These are phyloP conservation scores for Pachyrhizus erosus DNA, from an alignment of 306 rosid species.

Conservation along the genomic window DNA sequence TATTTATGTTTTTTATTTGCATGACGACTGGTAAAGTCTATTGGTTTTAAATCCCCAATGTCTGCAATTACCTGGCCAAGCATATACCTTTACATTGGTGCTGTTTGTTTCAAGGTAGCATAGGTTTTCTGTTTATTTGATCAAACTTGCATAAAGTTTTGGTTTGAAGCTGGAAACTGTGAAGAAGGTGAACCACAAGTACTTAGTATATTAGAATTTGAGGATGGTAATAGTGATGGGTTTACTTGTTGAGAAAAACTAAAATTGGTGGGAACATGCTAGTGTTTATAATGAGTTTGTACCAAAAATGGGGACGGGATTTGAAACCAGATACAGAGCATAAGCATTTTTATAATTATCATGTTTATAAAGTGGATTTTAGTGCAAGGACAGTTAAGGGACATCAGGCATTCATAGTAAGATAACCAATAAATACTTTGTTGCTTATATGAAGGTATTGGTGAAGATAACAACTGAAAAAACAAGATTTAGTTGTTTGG, in stretches of 20 bases:
- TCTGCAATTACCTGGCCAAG: conserved; percentile 21
- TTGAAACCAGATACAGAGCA: not conserved
- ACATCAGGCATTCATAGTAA: not conserved
- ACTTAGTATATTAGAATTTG: not conserved
- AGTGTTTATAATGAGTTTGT: not conserved
- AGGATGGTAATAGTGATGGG: not conserved
- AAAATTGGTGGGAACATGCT: not conserved
- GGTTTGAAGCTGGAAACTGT: conserved; percentile 13
- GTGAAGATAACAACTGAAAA: not conserved
- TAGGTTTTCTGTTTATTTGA: conserved; percentile 2
- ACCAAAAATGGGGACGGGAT: not conserved
- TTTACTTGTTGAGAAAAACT: conserved; percentile 6
- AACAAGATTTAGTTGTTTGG: not conserved
- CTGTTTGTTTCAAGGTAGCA: conserved; percentile 4
- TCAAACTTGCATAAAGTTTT: not conserved
- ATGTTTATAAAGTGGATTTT: not conserved
- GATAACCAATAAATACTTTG: not conserved
- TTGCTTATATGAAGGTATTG: not conserved
- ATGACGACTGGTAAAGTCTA: not conserved
- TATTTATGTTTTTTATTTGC: conserved; percentile 28
- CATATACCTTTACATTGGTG: conserved; percentile 27
- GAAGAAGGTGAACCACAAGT: not conserved
- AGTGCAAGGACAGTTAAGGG: not conserved
- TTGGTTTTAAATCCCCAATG: conserved; percentile 20
- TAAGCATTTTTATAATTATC: not conserved